These are phyloP conservation scores for Hevea brasiliensis DNA, from an alignment of 345 rosid genomes.

Conservation along the genomic window DNA sequence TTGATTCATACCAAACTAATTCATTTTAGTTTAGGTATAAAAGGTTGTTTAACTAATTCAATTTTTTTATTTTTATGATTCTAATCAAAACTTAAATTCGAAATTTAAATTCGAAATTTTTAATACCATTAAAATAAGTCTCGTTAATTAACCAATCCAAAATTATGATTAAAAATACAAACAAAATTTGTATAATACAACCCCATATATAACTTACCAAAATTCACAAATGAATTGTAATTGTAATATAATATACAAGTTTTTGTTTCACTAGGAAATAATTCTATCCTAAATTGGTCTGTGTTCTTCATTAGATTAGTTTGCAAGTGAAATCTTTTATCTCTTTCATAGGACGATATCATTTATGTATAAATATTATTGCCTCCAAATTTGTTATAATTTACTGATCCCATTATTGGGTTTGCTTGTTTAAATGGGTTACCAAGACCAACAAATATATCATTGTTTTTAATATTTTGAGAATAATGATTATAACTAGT, in stretches of 20 bases:
- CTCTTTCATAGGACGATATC: too few species aligned
- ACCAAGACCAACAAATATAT: too few species aligned
- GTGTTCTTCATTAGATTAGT: not conserved
- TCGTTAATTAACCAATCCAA: conserved; percentile 9
- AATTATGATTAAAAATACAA: not conserved
- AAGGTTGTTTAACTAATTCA: conserved; percentile 9
- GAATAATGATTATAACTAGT: too few species aligned
- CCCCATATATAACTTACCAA: not conserved
- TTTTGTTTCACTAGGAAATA: not conserved
- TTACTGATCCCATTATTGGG: too few species aligned
- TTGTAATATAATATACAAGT: not conserved
- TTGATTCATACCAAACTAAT: not conserved
- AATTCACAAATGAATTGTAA: not conserved
- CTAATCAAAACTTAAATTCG: too few species aligned
- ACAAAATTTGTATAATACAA: not conserved
- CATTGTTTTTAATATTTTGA: too few species aligned
- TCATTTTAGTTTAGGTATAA: not conserved
- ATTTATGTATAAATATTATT: too few species aligned
- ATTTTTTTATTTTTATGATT: too few species aligned
- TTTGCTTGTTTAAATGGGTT: too few species aligned
- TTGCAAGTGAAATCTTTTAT: not conserved
- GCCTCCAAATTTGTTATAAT: not conserved
- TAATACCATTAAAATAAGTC: too few species aligned
- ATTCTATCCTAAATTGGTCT: not conserved
- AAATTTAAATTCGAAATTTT: too few species aligned